Conservation (phyloP, 345 rosid species). For the Tarenaya hassleriana region DNA sequence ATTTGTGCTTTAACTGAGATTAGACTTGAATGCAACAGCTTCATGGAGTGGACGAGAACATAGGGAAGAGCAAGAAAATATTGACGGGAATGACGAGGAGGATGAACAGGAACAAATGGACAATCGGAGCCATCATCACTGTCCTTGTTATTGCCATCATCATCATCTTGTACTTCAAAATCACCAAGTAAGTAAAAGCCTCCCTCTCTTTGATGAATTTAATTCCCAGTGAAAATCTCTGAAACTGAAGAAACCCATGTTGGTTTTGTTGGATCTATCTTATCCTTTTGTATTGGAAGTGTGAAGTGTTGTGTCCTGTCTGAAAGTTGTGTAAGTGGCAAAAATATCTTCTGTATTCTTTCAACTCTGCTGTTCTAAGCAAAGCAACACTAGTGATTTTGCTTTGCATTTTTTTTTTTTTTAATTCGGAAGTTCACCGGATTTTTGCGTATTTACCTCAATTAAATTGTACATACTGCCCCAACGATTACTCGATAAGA, state of each 20-base stretch:
- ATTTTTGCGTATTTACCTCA: no score
- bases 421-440: no score
- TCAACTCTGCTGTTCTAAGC: not conserved
- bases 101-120: conserved; percentile 90
- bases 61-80: conserved; percentile 82
- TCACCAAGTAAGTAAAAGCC: conserved; percentile 41
- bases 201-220: no score
- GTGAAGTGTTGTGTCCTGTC: conserved; percentile 17
- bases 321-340: conserved; percentile 4
- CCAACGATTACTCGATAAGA: no score
- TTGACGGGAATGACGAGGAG: conserved; percentile 70
- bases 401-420: no score
- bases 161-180: conserved; percentile 70
- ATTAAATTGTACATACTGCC: no score
- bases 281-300: conserved; percentile 18
- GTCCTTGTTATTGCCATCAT: conserved; percentile 53
- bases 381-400: no score
- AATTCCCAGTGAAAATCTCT: not conserved
- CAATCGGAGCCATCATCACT: conserved; percentile 43
- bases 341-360: not conserved
- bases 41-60: conserved; percentile 83
- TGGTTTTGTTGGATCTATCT: conserved; percentile 2
- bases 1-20: conserved; percentile 7
- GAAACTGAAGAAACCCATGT: conserved; percentile 15
- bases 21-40: conserved; percentile 43